Conservation (phyloP, 495 filamentous ascomycete genomes). For the Haplographium delicatum region DNA sequence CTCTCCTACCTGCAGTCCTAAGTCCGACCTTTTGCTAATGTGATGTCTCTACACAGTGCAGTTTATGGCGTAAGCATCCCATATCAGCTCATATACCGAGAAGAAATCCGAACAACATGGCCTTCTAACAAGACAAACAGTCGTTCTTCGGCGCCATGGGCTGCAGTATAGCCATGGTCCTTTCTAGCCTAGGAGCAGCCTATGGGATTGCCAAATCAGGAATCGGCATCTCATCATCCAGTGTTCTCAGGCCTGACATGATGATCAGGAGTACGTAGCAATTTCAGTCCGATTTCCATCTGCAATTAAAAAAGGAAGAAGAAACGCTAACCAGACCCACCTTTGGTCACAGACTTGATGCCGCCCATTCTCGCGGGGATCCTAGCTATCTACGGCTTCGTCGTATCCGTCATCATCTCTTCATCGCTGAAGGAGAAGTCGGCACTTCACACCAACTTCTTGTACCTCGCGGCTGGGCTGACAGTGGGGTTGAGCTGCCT, state of each 20-base stretch:
- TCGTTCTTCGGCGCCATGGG: conserved; percentile 48
- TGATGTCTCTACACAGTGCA: too few relatives aligned
- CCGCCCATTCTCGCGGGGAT: conserved; percentile 73
- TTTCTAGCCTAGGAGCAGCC: conserved; percentile 70
- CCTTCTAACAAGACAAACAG: conserved; percentile 15
- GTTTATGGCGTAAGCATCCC: conserved; percentile 33
- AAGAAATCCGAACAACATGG: neutral
- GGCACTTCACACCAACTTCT: conserved; percentile 40
- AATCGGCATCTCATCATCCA: conserved; percentile 70
- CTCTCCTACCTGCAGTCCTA: too few relatives aligned
- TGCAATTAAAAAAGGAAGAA: too few relatives aligned
- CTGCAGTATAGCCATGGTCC: conserved; percentile 60
- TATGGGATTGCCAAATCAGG: conserved; percentile 86
- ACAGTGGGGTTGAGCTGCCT: conserved; percentile 53
- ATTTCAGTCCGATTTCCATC: too few relatives aligned
- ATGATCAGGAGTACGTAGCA: conserved; percentile 71
- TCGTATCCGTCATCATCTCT: conserved; percentile 42
- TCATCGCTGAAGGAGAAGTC: conserved; percentile 38
- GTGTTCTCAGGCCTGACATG: conserved; percentile 58
- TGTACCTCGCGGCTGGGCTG: conserved; percentile 42
- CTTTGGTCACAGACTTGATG: conserved; percentile 59
- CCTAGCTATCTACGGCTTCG: conserved; percentile 57
- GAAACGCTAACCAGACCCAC: conserved; percentile 20
- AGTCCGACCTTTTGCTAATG: too few relatives aligned
- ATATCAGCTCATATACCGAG: neutral